phyloP scores from a whole-genome alignment of 1,139 yeast genomes.

The Kodamaea anthophila region DNA sequence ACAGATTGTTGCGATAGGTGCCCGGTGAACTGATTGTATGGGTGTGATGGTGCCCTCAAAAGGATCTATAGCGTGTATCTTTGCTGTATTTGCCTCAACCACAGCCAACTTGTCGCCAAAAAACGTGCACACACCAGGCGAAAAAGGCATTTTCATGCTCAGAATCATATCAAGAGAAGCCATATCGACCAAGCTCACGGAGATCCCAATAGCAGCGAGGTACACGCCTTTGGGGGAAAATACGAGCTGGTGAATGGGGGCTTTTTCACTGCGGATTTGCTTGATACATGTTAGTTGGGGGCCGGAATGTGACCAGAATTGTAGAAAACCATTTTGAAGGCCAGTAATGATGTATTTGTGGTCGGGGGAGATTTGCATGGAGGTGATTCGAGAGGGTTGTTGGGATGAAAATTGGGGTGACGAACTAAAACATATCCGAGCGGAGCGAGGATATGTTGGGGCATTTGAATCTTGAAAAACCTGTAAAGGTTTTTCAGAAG shows the following conservation, averaged over 20 bases:
- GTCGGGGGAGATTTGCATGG: conserved; percentile 8
- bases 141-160: conserved; percentile 19
- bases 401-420: not conserved
- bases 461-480: too few species aligned
- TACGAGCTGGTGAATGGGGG: conserved; percentile 10
- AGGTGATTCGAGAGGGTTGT: conserved; percentile 5
- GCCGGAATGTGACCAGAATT: conserved; percentile 28
- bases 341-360: conserved; percentile 24
- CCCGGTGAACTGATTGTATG: conserved; percentile 21
- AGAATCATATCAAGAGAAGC: conserved; percentile 36
- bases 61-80: conserved; percentile 18
- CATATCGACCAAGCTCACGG: conserved; percentile 34
- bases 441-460: too few species aligned
- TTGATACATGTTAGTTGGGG: conserved; percentile 28
- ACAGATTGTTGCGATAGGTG: conserved; percentile 19
- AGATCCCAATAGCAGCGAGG: not conserved
- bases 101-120: conserved; percentile 15
- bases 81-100: conserved; percentile 16
- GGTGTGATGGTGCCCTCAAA: conserved; percentile 13
- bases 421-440: too few species aligned
- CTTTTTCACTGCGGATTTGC: conserved; percentile 26
- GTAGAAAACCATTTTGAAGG: conserved; percentile 34
- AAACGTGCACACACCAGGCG: conserved; percentile 20
- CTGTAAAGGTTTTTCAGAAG: too few species aligned
- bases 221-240: conserved; percentile 11